Percentiles rank a stretch among this genome's conserved stretches.
phyloP scores from a whole-genome alignment of 176 grass and related monocot genomes.

The Cenchrus purpureus region DNA sequence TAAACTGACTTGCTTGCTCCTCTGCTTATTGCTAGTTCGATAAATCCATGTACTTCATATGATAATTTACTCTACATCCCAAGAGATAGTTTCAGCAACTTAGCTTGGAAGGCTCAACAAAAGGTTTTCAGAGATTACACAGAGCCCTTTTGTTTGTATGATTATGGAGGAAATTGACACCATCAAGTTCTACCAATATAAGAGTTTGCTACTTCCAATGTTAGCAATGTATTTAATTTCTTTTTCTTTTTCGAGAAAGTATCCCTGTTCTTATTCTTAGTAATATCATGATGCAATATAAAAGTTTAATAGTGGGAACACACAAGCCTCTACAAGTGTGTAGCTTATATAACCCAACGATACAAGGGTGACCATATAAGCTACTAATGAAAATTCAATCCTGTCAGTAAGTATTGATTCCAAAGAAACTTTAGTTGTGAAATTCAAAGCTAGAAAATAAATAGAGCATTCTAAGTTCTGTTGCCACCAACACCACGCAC shows the following conservation, averaged over 20 bases:
- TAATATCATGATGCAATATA: not conserved
- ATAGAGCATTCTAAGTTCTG: not conserved
- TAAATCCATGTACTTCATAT: not conserved
- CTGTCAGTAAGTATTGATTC: not conserved
- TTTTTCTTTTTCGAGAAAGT: not conserved
- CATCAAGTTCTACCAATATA: not conserved
- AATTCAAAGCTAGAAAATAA: slow-evolving; percentile 15
- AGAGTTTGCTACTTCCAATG: not conserved
- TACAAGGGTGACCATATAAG: not conserved
- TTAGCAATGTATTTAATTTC: not conserved
- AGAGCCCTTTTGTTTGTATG: not conserved
- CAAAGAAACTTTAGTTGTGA: not conserved
- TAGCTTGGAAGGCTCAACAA: not conserved
- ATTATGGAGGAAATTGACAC: not conserved
- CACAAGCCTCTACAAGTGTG: not conserved
- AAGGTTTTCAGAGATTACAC: not conserved
- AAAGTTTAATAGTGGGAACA: not conserved
- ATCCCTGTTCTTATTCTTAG: not conserved
- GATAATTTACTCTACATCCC: not conserved
- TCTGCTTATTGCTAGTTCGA: not conserved
- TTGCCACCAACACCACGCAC: not conserved
- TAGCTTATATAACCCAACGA: not conserved
- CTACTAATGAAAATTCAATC: not conserved
- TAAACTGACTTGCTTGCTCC: not conserved
- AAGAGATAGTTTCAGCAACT: not conserved